Evolutionary conservation across 78 protist genomes (phyloP), one percentile per base, ranked within the genome.

Genomic region (Pelomyxa schiedti): DNA sequence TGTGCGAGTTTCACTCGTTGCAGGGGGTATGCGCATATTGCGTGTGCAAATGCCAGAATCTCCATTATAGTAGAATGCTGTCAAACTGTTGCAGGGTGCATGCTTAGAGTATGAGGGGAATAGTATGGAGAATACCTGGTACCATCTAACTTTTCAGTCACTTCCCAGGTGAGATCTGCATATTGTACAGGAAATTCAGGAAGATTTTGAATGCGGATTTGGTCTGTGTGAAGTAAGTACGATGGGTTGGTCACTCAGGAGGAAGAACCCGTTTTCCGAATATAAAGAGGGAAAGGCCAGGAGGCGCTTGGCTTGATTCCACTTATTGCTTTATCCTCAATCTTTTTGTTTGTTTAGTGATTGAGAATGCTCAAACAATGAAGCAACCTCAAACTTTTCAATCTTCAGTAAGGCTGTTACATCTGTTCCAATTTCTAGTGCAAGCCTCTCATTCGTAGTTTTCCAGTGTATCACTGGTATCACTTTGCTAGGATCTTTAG

Each of bases 71-170:
- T 66, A n/a, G 69, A 24, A 24, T 24, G 22, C 24, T 52, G 38
- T 24, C 63, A 52, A 65, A 65, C 35, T 65, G 8, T 65, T 65
- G 4, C 7, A 7, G 7, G 69, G 7, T 4, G 30, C 69, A 36
- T 4, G 43, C 22, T 24, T 24, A 52, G 63, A 24, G 24, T 52
- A 52, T 65, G 7, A 36, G 43, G 35, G 43, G 74, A 5, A 47
- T 69, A 69, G 65, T 47, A 80, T 38, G 30, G 74, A 0, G 85
- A 81, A 41, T 81, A 63, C 0, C 82, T 74, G 1, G 86, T 52
- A n/a, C 90, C 90, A 6, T 86, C 90, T 24, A 86, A 30, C 75
- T 86, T 86, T 26, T 86, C 90, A 1, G 90, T 79, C 0, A 86
- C 76, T 5, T 86, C 84, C 66, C 77, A 86, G n/a, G 36, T 40